Conservation (phyloP, 2,329 filamentous ascomycete genomes). For the Diaporthe sp. region DNA sequence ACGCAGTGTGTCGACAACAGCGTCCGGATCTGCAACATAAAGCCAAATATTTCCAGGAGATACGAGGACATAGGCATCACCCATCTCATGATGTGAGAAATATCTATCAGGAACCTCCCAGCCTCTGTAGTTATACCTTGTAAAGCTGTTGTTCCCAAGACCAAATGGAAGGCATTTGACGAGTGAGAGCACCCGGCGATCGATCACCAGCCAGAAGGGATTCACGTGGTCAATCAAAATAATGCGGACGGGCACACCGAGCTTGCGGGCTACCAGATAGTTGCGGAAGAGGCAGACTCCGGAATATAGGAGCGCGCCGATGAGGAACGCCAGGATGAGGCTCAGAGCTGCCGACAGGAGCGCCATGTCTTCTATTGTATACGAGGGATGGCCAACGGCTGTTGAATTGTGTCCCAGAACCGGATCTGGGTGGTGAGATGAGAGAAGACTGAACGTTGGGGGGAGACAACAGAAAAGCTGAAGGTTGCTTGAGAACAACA, state of each 20-base stretch:
- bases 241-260: constrained; percentile 44
- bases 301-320: not conserved
- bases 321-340: not conserved
- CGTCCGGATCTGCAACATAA: not conserved
- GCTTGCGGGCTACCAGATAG: constrained; percentile 39
- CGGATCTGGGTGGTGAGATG: not conserved
- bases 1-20: not conserved
- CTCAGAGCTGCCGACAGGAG: not conserved
- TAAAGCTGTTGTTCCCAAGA: constrained; percentile 44
- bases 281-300: constrained; percentile 13
- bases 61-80: not conserved
- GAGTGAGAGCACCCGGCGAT: constrained; percentile 39
- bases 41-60: not conserved
- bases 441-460: not conserved
- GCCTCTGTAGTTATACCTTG: constrained; percentile 44
- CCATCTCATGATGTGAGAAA: constrained; percentile 14
- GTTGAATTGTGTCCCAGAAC: too few species aligned
- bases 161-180: constrained; percentile 38
- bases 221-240: constrained; percentile 45
- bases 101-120: constrained; percentile 35
- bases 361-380: not conserved
- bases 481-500: not conserved
- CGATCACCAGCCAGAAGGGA: constrained; percentile 45
- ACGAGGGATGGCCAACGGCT: too few species aligned
- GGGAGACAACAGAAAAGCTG: not conserved